Evolutionary conservation across 768 basidiomycete genomes (phyloP), one percentile per base, ranked within the genome.

Genomic region (Symmetrospora coprosmae): DNA sequence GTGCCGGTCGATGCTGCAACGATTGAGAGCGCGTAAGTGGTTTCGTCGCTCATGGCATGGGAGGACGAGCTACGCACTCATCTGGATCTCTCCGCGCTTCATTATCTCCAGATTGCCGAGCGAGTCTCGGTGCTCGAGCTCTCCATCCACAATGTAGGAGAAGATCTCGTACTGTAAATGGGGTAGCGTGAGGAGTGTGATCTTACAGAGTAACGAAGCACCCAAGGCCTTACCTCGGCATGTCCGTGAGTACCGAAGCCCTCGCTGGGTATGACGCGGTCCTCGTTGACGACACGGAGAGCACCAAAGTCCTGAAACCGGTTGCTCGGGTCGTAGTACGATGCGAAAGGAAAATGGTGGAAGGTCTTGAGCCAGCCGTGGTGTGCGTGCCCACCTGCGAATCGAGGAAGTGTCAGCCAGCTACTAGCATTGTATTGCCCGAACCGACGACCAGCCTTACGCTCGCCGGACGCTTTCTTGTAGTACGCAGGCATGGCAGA

Each of bases 81-180:
- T 80, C 72, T 96, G 91, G 31, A 96, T 66, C 66, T 88, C 85
- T 0, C 92, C 92, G 16, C 88, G 81, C 70, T 82, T 82, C 70
- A 96, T 80, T 60, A 90, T 77, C 71, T 97, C 92, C 53, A 79
- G 78, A 74, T 92, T 92, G 37, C 84, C 83, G 84, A 94, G 86
- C 4, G 83, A 86, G 73, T 96, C 92, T 72, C 84, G 79, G 74
- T 90, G 87, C 70, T 87, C 83, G 31, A 89, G 77, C 67, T 83
- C 78, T 3, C 87, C 88, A 19, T 74, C 71, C 37, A 92, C 80
- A 56, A 91, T 75, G 70, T 94, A 92, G 1, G 83, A 84, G 74
- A 90, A 94, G 63, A 94, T 96, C 68, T 94, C 89, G 65, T 86
- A 87, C 70, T 86, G 84, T 27, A 48, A 33, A 43, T 67, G 66